phyloP scores from a whole-genome alignment of 1,284 basidiomycete species.

The Apiotrichum montevideense region DNA sequence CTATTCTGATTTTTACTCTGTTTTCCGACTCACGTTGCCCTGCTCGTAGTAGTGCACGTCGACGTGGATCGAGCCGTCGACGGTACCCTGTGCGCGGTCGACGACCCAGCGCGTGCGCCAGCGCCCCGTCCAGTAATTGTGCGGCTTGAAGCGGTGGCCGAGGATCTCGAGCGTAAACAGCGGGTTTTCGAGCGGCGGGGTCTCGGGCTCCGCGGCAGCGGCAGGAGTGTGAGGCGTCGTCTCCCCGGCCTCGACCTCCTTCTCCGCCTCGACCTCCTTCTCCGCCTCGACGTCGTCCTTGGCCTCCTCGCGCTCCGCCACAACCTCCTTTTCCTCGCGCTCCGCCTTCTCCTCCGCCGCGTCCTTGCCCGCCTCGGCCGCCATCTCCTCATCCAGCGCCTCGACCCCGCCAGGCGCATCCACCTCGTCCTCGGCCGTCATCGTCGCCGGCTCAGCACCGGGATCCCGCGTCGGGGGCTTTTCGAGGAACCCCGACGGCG shows the following conservation, averaged over 20 bases:
- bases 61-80: constrained; percentile 59
- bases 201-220: not conserved
- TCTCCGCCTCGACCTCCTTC: constrained; percentile 3
- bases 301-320: constrained; percentile 2
- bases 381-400: not conserved
- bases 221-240: not conserved
- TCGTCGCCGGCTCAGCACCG: not conserved
- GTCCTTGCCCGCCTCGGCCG: constrained; percentile 1
- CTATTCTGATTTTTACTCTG: not conserved
- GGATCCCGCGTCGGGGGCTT: not conserved
- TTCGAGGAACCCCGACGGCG: not conserved
- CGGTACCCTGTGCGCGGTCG: constrained; percentile 39
- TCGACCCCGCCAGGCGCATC: not conserved
- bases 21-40: constrained; percentile 63
- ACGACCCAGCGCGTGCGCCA: constrained; percentile 62
- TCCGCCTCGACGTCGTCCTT: constrained; percentile 15
- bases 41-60: constrained; percentile 96
- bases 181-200: constrained; percentile 29
- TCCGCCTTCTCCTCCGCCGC: constrained; percentile 4
- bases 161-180: constrained; percentile 73
- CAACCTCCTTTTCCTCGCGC: not conserved
- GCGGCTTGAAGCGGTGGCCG: constrained; percentile 86
- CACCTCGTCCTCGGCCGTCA: not conserved
- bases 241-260: constrained; percentile 3
- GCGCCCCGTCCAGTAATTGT: constrained; percentile 83